phyloP scores from a whole-genome alignment of 371 early-diverging fungal genomes.

The Sporodiniella umbellata region DNA sequence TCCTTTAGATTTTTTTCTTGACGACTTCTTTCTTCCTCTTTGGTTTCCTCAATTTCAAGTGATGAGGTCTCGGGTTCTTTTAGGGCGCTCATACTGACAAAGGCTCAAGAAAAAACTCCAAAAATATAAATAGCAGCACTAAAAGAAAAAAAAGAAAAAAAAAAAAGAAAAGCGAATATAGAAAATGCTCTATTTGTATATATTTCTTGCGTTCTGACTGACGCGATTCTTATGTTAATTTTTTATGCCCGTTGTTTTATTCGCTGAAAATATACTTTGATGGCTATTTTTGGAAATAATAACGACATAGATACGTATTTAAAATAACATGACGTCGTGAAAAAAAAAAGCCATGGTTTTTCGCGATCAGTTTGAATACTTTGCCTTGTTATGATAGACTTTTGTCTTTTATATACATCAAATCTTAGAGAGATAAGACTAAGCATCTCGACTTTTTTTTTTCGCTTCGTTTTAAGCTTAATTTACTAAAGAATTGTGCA shows the following conservation, averaged over 20 bases:
- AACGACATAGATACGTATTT: neutral
- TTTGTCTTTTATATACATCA: too few relatives aligned
- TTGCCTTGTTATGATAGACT: too few relatives aligned
- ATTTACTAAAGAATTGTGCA: too few relatives aligned
- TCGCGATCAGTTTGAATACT: too few relatives aligned
- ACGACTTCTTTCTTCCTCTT: constrained; percentile 5
- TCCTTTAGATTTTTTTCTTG: constrained; percentile 13
- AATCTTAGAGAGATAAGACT: too few relatives aligned
- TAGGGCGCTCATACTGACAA: neutral
- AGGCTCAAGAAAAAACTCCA: too few relatives aligned
- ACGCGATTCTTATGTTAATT: neutral
- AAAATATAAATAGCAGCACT: too few relatives aligned
- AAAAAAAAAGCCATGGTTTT: too few relatives aligned
- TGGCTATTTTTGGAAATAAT: neutral
- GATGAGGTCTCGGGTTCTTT: neutral
- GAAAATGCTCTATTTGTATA: too few relatives aligned
- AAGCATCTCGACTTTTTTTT: too few relatives aligned
- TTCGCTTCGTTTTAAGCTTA: too few relatives aligned
- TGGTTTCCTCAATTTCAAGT: constrained; percentile 3
- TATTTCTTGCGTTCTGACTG: too few relatives aligned
- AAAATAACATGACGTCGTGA: neutral
- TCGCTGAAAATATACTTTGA: neutral
- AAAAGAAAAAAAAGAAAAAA: neutral
- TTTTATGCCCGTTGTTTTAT: neutral
- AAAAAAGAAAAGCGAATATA: neutral